Conservation (phyloP, 148 eudicot species). For the Diospyros lotus region DNA sequence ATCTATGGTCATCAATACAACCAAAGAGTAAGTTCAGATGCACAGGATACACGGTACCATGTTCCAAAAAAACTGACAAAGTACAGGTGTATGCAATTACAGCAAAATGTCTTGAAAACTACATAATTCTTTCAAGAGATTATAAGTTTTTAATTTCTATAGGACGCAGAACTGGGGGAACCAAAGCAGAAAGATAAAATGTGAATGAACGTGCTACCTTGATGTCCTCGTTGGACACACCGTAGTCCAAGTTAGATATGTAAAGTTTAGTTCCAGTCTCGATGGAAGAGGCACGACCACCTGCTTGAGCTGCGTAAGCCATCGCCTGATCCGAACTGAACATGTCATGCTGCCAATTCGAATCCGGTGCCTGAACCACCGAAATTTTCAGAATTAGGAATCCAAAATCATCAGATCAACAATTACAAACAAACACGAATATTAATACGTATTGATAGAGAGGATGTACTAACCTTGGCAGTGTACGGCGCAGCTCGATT, state of each 20-base stretch:
- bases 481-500: conserved; percentile 69
- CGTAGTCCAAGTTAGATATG: conserved; percentile 83
- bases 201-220: conserved; percentile 41
- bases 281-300: conserved; percentile 47
- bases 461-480: conserved; percentile 34
- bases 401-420: not conserved
- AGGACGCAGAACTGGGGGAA: no score
- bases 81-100: no score
- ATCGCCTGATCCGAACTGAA: conserved; percentile 39
- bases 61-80: no score
- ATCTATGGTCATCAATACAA: no score
- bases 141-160: no score
- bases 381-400: conserved; percentile 4
- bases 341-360: conserved; percentile 76
- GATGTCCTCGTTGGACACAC: conserved; percentile 83
- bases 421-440: not conserved
- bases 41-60: no score
- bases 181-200: not conserved
- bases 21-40: no score
- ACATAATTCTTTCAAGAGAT: no score
- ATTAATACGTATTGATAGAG: not conserved
- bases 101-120: no score
- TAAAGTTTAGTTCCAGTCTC: conserved; percentile 92
- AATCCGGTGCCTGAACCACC: conserved; percentile 51
- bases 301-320: conserved; percentile 22